These are phyloP conservation scores for Phytophthora hibernalis DNA, from an alignment of 352 stramenopile genomes.

Conservation along the genomic window DNA sequence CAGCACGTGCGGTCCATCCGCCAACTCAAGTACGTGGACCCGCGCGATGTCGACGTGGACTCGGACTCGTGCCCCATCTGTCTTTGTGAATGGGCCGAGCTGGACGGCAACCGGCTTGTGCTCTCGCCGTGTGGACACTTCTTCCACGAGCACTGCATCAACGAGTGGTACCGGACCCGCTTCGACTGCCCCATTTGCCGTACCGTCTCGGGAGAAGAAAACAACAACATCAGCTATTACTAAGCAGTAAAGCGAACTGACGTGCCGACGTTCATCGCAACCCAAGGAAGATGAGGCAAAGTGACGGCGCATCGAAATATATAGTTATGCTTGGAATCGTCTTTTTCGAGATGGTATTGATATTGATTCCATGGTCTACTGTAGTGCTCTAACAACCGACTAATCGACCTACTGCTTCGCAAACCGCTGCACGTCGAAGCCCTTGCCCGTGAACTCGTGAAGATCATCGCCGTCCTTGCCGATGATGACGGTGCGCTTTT, in stretches of 20 bases:
- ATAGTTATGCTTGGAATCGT: slow-evolving; percentile 36
- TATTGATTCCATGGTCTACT: slow-evolving; percentile 9
- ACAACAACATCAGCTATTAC: slow-evolving; percentile 30
- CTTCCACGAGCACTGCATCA: slow-evolving; percentile 91
- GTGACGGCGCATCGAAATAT: slow-evolving; percentile 20
- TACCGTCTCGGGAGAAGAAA: slow-evolving; percentile 72
- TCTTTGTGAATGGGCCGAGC: slow-evolving; percentile 82
- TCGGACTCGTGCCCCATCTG: slow-evolving; percentile 86
- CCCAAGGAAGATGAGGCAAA: slow-evolving; percentile 12
- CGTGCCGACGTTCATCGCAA: slow-evolving; percentile 9
- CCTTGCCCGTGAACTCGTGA: slow-evolving; percentile 50
- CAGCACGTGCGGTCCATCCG: slow-evolving; percentile 86
- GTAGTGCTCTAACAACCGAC: slow-evolving; percentile 20
- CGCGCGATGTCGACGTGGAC: slow-evolving; percentile 81
- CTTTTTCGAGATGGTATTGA: no score
- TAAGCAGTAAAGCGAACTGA: slow-evolving; percentile 25
- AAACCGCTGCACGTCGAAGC: slow-evolving; percentile 53
- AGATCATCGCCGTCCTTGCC: slow-evolving; percentile 62
- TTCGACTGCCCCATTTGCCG: slow-evolving; percentile 91
- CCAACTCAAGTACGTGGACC: slow-evolving; percentile 87
- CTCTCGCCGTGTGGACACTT: slow-evolving; percentile 86
- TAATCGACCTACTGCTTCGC: slow-evolving; percentile 10
- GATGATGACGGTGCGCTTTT: slow-evolving; percentile 61
- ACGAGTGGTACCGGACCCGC: slow-evolving; percentile 89
- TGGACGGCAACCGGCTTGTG: slow-evolving; percentile 85